phyloP scores from a whole-genome alignment of 306 rosid species.

The Luffa acutangula region DNA sequence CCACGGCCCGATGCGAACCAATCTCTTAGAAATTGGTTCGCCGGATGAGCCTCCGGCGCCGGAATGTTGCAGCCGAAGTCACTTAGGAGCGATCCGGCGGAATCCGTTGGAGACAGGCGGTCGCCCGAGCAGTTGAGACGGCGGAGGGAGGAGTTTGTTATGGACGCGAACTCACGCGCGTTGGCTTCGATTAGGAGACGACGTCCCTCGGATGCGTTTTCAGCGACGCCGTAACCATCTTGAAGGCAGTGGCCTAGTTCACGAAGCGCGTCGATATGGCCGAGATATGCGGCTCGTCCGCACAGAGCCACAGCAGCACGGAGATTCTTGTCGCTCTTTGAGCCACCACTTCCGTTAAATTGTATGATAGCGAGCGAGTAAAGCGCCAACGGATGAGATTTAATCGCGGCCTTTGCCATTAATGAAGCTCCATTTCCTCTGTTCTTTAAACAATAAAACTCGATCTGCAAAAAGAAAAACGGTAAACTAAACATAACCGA shows the following conservation, averaged over 20 bases:
- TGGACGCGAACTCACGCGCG: constrained; percentile 46
- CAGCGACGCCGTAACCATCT: constrained; percentile 74
- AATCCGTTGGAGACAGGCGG: not conserved
- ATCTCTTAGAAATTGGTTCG: constrained; percentile 48
- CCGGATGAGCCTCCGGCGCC: constrained; percentile 49
- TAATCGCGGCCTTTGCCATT: constrained; percentile 74
- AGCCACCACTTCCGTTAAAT: constrained; percentile 87
- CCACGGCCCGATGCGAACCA: constrained; percentile 53
- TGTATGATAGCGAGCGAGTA: constrained; percentile 83
- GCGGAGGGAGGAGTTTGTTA: constrained; percentile 21
- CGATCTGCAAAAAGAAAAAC: constrained; percentile 35
- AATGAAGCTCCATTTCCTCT: constrained; percentile 52
- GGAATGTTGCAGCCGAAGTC: constrained; percentile 41
- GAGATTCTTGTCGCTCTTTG: constrained; percentile 48
- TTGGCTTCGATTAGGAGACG: constrained; percentile 64
- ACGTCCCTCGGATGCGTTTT: constrained; percentile 49
- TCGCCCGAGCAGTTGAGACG: not conserved
- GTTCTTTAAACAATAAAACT: constrained; percentile 68
- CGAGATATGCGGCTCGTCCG: constrained; percentile 56
- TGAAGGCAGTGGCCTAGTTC: constrained; percentile 86
- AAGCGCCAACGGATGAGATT: constrained; percentile 53
- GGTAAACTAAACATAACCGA: not conserved
- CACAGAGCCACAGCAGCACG: constrained; percentile 70
- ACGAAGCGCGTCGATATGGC: constrained; percentile 76
- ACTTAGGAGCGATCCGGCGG: constrained; percentile 22